Percentiles rank a stretch among this genome's conserved stretches.
These are phyloP conservation scores for Tricholoma sp. DNA, from an alignment of 768 basidiomycete species.

Conservation along the genomic window DNA sequence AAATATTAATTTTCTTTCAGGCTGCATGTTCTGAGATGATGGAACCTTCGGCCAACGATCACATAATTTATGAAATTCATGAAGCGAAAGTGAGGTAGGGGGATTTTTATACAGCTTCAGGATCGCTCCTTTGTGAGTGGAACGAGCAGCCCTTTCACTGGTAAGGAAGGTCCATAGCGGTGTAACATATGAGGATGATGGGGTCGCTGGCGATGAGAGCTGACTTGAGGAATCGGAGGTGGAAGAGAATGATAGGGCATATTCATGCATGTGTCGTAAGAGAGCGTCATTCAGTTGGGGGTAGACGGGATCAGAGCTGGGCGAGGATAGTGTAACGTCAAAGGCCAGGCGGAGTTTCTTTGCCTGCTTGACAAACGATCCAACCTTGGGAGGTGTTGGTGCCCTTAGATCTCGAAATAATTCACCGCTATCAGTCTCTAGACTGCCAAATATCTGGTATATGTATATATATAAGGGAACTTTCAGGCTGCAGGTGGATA, in stretches of 20 bases:
- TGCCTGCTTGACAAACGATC: neutral
- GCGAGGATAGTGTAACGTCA: neutral
- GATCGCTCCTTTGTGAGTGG: neutral
- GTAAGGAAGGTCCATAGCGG: neutral
- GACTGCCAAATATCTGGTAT: neutral
- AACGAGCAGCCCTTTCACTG: neutral
- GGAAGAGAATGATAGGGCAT: neutral
- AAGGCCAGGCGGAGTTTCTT: neutral
- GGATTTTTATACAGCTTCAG: neutral
- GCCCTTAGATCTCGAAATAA: neutral
- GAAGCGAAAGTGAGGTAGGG: neutral
- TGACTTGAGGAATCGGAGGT: neutral
- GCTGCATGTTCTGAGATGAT: neutral
- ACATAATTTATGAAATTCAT: neutral
- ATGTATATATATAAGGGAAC: neutral
- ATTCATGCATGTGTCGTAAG: neutral
- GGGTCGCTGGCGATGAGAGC: neutral
- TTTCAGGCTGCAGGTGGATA: neutral
- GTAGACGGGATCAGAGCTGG: neutral
- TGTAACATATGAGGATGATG: neutral
- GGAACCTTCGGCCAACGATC: neutral
- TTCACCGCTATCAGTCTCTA: neutral
- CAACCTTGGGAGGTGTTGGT: neutral
- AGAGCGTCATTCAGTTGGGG: neutral
- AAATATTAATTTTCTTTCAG: neutral